These are phyloP conservation scores for Stereocaulon alpinum DNA, from an alignment of 495 filamentous ascomycete genomes.

Conservation along the genomic window DNA sequence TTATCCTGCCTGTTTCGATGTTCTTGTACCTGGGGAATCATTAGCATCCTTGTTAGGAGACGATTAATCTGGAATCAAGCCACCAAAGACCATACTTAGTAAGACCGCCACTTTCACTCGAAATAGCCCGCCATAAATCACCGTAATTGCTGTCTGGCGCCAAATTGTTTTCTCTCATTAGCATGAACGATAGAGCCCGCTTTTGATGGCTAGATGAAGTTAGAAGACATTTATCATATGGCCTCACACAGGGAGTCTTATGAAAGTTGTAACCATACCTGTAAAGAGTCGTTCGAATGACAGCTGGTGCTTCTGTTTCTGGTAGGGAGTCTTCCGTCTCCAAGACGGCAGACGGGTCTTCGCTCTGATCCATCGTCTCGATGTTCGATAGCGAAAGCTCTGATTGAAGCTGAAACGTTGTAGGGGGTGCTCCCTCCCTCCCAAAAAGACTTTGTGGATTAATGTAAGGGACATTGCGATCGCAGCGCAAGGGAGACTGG, in stretches of 20 bases:
- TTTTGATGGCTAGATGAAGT: slow-evolving; percentile 30
- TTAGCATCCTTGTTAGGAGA: slow-evolving; percentile 22
- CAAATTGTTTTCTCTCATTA: slow-evolving; percentile 27
- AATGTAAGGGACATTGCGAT: slow-evolving; percentile 29
- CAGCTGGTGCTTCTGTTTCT: slow-evolving; percentile 20
- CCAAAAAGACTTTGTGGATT: slow-evolving; percentile 36
- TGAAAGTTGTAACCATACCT: slow-evolving; percentile 16
- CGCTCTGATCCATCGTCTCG: not conserved
- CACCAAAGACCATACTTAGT: not conserved
- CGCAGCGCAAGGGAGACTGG: slow-evolving; percentile 29
- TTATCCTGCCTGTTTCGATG: slow-evolving; percentile 8
- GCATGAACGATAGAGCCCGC: slow-evolving; percentile 34
- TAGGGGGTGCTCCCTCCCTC: slow-evolving; percentile 16
- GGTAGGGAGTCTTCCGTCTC: slow-evolving; percentile 22
- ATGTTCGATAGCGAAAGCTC: not conserved
- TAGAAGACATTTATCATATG: slow-evolving; percentile 1
- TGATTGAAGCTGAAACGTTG: slow-evolving; percentile 16
- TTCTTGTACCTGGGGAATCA: slow-evolving; percentile 11
- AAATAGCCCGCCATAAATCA: slow-evolving; percentile 21
- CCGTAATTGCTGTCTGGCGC: slow-evolving; percentile 1
- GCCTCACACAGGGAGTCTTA: not conserved
- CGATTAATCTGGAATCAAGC: no score
- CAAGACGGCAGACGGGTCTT: slow-evolving; percentile 9
- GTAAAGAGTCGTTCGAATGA: slow-evolving; percentile 25
- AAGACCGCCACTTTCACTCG: slow-evolving; percentile 13